phyloP scores from a whole-genome alignment of 768 basidiomycete genomes.

The Psilocybe cubensis region DNA sequence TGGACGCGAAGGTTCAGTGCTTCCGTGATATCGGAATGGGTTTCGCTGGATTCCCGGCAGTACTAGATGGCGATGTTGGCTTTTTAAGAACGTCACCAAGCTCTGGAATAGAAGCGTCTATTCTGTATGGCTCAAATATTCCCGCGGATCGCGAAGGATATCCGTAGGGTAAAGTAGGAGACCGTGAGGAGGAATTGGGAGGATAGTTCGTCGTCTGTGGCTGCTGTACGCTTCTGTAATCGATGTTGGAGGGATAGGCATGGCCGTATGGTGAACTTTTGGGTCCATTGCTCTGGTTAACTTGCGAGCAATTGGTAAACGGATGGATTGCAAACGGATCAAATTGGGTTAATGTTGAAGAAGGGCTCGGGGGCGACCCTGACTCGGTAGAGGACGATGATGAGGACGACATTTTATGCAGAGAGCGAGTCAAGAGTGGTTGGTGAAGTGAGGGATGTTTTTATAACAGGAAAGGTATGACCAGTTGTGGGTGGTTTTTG shows the following conservation, averaged over 20 bases:
- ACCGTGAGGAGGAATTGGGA: conserved; percentile 5
- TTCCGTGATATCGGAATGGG: conserved; percentile 11
- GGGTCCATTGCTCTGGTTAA: conserved; percentile 9
- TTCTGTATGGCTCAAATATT: conserved; percentile 18
- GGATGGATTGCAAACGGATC: conserved; percentile 34
- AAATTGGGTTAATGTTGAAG: conserved; percentile 25
- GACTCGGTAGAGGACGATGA: conserved; percentile 22
- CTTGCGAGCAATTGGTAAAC: conserved; percentile 32
- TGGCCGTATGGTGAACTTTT: conserved; percentile 13
- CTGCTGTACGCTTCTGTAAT: conserved; percentile 5
- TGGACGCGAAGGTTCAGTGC: neutral
- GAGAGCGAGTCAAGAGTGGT: neutral
- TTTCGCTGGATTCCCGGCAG: conserved; percentile 3
- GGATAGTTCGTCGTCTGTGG: neutral
- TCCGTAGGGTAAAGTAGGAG: conserved; percentile 8
- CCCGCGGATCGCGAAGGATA: conserved; percentile 5
- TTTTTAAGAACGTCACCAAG: conserved; percentile 19
- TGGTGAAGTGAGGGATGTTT: neutral
- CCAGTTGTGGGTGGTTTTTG: neutral
- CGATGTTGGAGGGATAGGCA: conserved; percentile 13
- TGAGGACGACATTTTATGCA: conserved; percentile 13
- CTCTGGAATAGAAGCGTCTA: conserved; percentile 22
- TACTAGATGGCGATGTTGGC: neutral
- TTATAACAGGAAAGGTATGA: neutral
- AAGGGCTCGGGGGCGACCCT: conserved; percentile 19